Percentiles rank a stretch among this genome's conserved stretches.
These are phyloP conservation scores for Pseudofabraea citricarpa DNA, from an alignment of 2,329 filamentous ascomycete genomes.

Conservation along the genomic window DNA sequence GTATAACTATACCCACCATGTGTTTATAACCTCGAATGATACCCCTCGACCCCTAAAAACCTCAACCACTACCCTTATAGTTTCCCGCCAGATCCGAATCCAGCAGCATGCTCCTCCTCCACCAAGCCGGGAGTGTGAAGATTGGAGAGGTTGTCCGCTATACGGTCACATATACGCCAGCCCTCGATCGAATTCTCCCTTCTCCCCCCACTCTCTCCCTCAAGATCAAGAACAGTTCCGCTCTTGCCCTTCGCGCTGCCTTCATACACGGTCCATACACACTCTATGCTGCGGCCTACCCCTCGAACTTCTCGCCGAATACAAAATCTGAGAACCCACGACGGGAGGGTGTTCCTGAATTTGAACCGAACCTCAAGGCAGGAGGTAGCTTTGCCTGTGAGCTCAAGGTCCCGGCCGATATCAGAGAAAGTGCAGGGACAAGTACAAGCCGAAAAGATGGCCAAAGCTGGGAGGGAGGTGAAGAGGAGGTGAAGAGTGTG, in stretches of 20 bases:
- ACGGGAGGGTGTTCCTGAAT: slow-evolving; percentile 76
- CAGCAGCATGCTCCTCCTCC: slow-evolving; percentile 78
- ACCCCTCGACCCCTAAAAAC: background rate
- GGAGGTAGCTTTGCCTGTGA: slow-evolving; percentile 81
- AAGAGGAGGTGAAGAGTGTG: slow-evolving; percentile 49
- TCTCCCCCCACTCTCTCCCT: slow-evolving; percentile 77
- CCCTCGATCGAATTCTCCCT: slow-evolving; percentile 82
- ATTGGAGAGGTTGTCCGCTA: slow-evolving; percentile 92
- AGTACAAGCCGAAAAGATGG: slow-evolving; percentile 39
- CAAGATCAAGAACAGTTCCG: slow-evolving; percentile 86
- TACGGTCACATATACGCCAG: slow-evolving; percentile 87
- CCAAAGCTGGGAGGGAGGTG: slow-evolving; percentile 26
- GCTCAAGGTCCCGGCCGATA: slow-evolving; percentile 73
- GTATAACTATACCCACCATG: background rate
- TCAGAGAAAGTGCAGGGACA: slow-evolving; percentile 58
- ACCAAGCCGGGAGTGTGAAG: slow-evolving; percentile 87
- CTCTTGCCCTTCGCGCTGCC: slow-evolving; percentile 84
- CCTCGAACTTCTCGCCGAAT: slow-evolving; percentile 78
- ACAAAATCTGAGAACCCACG: slow-evolving; percentile 66
- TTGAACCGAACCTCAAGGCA: slow-evolving; percentile 94
- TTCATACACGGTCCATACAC: slow-evolving; percentile 97
- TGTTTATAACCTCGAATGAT: background rate
- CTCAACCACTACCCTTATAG: background rate
- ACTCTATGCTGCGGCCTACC: slow-evolving; percentile 81
- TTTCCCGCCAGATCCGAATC: background rate